These are phyloP conservation scores for Xenoacremonium recifei DNA, from an alignment of 2,329 filamentous ascomycete genomes.

Conservation along the genomic window DNA sequence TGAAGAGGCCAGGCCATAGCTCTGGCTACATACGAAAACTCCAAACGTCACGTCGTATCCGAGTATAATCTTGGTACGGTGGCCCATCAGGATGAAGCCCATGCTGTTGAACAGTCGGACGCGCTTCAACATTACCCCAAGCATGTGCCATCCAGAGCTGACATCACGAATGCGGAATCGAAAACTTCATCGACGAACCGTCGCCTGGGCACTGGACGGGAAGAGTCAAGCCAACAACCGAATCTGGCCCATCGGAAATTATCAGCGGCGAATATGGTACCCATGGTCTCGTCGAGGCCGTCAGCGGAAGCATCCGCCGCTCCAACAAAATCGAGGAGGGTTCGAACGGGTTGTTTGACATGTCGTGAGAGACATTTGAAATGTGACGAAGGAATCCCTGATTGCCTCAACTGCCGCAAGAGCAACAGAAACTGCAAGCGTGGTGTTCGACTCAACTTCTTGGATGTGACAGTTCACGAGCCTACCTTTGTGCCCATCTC, in stretches of 20 bases:
- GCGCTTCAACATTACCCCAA: no score
- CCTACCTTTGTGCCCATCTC: slow-evolving; percentile 52
- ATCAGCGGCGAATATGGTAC: no score
- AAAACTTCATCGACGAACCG: no score
- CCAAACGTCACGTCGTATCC: slow-evolving; percentile 19
- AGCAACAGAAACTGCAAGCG: slow-evolving; percentile 83
- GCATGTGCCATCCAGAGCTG: no score
- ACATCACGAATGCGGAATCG: no score
- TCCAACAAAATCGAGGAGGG: slow-evolving; percentile 60
- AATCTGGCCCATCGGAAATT: no score
- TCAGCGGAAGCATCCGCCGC: background rate
- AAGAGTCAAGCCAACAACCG: no score
- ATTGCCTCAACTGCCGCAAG: slow-evolving; percentile 79
- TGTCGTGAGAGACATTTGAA: slow-evolving; percentile 89
- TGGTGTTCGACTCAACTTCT: slow-evolving; percentile 86
- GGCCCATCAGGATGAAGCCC: slow-evolving; percentile 23
- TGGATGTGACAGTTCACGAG: slow-evolving; percentile 73
- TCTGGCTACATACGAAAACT: slow-evolving; percentile 14
- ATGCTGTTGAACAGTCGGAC: no score
- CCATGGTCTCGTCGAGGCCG: no score
- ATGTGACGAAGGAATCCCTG: slow-evolving; percentile 72
- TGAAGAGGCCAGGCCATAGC: slow-evolving; percentile 6
- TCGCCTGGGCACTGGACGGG: no score
- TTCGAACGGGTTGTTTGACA: slow-evolving; percentile 87
- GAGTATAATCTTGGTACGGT: slow-evolving; percentile 19